These are phyloP conservation scores for Aspergillus saccharolyticus DNA, from an alignment of 495 filamentous ascomycete genomes.

Conservation along the genomic window DNA sequence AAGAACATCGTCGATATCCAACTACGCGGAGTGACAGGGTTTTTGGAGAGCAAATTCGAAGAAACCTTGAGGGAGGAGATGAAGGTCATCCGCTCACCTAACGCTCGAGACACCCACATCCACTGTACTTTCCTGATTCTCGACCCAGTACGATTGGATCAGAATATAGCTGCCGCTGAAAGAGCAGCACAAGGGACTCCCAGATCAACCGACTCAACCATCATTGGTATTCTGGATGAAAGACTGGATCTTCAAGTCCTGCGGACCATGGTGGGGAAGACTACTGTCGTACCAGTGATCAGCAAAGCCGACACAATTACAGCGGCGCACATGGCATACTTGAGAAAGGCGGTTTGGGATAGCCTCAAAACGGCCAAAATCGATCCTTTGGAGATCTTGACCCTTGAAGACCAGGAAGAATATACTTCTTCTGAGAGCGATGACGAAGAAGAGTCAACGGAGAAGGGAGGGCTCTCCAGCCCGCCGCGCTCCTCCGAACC, in stretches of 20 bases:
- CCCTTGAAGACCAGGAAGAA: conserved; percentile 68
- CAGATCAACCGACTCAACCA: conserved; percentile 42
- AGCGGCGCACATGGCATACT: conserved; percentile 82
- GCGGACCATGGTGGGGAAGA: conserved; percentile 85
- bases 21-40: conserved; percentile 81
- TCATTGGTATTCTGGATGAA: conserved; percentile 69
- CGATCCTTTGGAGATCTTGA: conserved; percentile 82
- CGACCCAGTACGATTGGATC: conserved; percentile 80
- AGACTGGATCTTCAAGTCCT: conserved; percentile 88
- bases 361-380: conserved; percentile 81
- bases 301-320: conserved; percentile 97
- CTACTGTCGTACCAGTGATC: conserved; percentile 91
- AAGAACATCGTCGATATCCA: conserved; percentile 92
- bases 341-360: conserved; percentile 86
- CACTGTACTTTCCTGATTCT: conserved; percentile 92
- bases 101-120: conserved; percentile 92
- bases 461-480: conserved; percentile 18
- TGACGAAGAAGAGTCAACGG: conserved; percentile 35
- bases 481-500: conserved; percentile 34
- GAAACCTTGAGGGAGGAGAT: conserved; percentile 97
- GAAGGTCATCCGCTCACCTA: conserved; percentile 90
- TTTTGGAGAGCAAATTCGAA: conserved; percentile 97
- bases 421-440: conserved; percentile 56
- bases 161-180: conserved; percentile 68
- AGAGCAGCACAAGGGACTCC: conserved; percentile 50